A percentile compares a stretch with the other conserved stretches of the same genome.
Conservation (phyloP, 2,329 filamentous ascomycete species). For the Dryadomyces quercivorus region DNA sequence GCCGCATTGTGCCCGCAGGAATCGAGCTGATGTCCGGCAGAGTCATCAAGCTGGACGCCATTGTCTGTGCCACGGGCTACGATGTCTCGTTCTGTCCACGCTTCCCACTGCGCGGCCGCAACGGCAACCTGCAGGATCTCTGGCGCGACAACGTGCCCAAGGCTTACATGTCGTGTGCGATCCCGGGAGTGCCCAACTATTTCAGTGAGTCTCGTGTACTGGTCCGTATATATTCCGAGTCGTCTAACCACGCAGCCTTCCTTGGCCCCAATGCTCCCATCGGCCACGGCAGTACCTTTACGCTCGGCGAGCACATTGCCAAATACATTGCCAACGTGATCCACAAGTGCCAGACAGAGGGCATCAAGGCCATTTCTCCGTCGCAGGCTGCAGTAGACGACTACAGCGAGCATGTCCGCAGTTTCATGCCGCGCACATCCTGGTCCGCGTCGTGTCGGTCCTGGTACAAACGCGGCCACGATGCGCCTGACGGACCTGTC, state of each 20-base stretch:
- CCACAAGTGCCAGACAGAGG: slow-evolving; percentile 36
- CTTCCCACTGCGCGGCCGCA: slow-evolving; percentile 35
- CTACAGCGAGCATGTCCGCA: slow-evolving; percentile 34
- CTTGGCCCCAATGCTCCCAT: slow-evolving; percentile 40
- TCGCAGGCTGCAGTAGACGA: slow-evolving; percentile 34
- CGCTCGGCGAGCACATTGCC: slow-evolving; percentile 37
- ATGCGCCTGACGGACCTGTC: slow-evolving; percentile 29
- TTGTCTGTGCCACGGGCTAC: slow-evolving; percentile 48
- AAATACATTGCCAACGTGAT: slow-evolving; percentile 37
- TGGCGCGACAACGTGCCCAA: slow-evolving; percentile 31
- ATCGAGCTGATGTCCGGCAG: slow-evolving; percentile 34
- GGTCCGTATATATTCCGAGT: neutral
- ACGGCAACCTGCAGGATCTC: slow-evolving; percentile 37
- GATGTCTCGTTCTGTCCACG: slow-evolving; percentile 39
- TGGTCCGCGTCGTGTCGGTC: slow-evolving; percentile 34
- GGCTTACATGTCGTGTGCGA: slow-evolving; percentile 42
- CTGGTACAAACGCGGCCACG: slow-evolving; percentile 37
- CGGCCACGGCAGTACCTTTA: slow-evolving; percentile 37
- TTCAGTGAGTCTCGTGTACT: slow-evolving; percentile 32
- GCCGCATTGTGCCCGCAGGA: slow-evolving; percentile 32
- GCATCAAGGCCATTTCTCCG: slow-evolving; percentile 33
- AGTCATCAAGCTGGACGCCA: slow-evolving; percentile 38
- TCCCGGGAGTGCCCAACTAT: slow-evolving; percentile 40
- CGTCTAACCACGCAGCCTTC: slow-evolving; percentile 25
- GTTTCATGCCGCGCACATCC: slow-evolving; percentile 41